These are phyloP conservation scores for Aegilops longissima DNA, from an alignment of 176 grass and related monocot genomes.

Conservation along the genomic window DNA sequence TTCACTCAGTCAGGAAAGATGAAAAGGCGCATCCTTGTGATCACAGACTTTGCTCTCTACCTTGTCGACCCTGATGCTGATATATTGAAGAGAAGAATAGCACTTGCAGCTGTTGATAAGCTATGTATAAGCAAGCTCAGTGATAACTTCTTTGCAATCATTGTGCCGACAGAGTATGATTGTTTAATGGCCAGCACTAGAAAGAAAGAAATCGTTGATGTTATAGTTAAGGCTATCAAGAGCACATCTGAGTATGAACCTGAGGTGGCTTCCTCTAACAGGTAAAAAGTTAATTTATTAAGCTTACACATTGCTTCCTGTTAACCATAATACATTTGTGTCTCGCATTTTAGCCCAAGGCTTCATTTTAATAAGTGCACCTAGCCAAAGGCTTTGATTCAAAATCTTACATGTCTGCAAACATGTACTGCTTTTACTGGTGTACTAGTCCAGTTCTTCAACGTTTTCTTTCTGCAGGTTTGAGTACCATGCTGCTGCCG, in stretches of 20 bases:
- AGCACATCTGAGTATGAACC: constrained; percentile 77
- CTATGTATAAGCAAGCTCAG: constrained; percentile 71
- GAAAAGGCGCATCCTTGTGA: constrained; percentile 77
- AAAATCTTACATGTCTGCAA: background rate
- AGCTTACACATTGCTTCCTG: constrained; percentile 2
- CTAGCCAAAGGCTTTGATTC: background rate
- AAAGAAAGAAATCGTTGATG: constrained; percentile 83
- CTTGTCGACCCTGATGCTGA: constrained; percentile 83
- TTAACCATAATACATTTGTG: background rate
- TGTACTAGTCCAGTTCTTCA: background rate
- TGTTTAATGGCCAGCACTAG: constrained; percentile 81
- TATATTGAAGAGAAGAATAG: constrained; percentile 90
- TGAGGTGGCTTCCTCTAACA: constrained; percentile 79
- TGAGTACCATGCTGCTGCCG: constrained; percentile 81
- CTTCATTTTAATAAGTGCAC: background rate
- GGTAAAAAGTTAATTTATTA: constrained; percentile 25
- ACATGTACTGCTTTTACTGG: background rate
- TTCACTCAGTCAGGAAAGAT: constrained; percentile 90
- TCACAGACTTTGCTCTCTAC: constrained; percentile 93
- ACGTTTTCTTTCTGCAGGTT: constrained; percentile 53
- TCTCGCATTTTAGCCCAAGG: background rate
- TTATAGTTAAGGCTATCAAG: constrained; percentile 73
- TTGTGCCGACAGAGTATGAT: constrained; percentile 88
- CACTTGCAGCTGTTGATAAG: constrained; percentile 82
- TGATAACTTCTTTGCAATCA: constrained; percentile 86